Evolutionary conservation across 495 filamentous ascomycete genomes (phyloP).

Genomic region (Aspergillus homomorphus): DNA sequence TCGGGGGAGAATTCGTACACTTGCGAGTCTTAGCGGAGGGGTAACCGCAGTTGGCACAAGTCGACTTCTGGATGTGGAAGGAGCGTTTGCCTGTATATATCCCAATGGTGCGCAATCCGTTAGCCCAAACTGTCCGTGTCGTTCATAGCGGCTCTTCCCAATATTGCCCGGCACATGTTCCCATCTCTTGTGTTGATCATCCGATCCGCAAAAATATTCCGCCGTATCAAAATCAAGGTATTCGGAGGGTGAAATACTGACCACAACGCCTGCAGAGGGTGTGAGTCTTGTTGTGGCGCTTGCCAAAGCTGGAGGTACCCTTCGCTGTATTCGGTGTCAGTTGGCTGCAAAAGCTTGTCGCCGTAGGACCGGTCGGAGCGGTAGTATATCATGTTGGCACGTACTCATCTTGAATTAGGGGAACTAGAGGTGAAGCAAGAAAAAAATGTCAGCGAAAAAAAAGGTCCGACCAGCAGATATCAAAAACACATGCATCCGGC

Average conservation of each 20-base stretch:
- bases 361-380: constrained; percentile 23
- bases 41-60: constrained; percentile 96
- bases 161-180: constrained; percentile 1
- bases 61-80: constrained; percentile 99
- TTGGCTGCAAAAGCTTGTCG: constrained; percentile 29
- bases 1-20: constrained; percentile 69
- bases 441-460: constrained; percentile 18
- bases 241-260: constrained; percentile 53
- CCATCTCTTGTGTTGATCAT: constrained; percentile 7
- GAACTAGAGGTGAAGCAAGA: constrained; percentile 30
- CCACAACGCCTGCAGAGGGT: constrained; percentile 99
- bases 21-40: constrained; percentile 93
- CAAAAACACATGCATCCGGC: not conserved
- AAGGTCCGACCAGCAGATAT: not conserved
- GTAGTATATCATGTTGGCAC: constrained; percentile 34
- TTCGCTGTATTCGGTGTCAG: constrained; percentile 62
- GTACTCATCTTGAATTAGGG: constrained; percentile 68
- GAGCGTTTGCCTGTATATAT: constrained; percentile 74
- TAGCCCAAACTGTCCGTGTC: constrained; percentile 22
- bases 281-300: constrained; percentile 99
- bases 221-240: constrained; percentile 9
- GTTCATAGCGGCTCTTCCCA: constrained; percentile 6
- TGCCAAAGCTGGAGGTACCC: constrained; percentile 96
- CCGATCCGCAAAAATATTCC: constrained; percentile 13
- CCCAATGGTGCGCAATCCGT: constrained; percentile 29